phyloP scores from a whole-genome alignment of 345 rosid genomes.

The Melastoma malabathricum region DNA sequence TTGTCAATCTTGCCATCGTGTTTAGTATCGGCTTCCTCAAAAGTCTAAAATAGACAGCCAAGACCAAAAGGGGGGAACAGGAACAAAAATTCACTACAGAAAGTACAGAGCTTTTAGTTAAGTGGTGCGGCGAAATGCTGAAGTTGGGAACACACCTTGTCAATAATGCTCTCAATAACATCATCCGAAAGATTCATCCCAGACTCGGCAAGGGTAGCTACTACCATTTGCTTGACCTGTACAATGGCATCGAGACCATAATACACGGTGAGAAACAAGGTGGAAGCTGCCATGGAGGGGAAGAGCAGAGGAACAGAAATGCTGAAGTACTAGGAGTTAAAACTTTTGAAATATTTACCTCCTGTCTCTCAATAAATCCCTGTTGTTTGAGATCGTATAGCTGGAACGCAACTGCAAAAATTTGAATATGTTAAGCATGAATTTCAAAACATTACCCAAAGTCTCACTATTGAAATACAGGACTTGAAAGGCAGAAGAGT shows the following conservation, averaged over 20 bases:
- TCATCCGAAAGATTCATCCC: conserved; percentile 94
- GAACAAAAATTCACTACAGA: background rate
- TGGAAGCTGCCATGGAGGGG: too few species aligned
- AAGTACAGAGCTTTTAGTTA: background rate
- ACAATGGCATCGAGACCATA: background rate
- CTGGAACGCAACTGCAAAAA: conserved; percentile 75
- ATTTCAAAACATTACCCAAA: background rate
- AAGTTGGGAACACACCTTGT: conserved; percentile 41
- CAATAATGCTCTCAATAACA: conserved; percentile 87
- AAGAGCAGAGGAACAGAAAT: too few species aligned
- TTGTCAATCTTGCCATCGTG: conserved; percentile 89
- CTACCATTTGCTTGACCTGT: conserved; percentile 99
- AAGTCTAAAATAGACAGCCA: conserved; percentile 37
- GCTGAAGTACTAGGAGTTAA: too few species aligned
- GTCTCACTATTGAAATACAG: background rate
- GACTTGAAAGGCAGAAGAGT: too few species aligned
- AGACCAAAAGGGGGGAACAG: background rate
- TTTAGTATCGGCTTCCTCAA: conserved; percentile 96
- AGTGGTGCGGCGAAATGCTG: background rate
- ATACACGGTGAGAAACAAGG: too few species aligned
- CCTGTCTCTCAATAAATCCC: conserved; percentile 98
- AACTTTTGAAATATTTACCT: conserved; percentile 25
- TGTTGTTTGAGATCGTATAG: conserved; percentile 95
- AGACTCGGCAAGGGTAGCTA: conserved; percentile 96
- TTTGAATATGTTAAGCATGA: conserved; percentile 1